These are phyloP conservation scores for Coccomyxa sp. DNA, from an alignment of 139 green algal species.

Conservation along the genomic window DNA sequence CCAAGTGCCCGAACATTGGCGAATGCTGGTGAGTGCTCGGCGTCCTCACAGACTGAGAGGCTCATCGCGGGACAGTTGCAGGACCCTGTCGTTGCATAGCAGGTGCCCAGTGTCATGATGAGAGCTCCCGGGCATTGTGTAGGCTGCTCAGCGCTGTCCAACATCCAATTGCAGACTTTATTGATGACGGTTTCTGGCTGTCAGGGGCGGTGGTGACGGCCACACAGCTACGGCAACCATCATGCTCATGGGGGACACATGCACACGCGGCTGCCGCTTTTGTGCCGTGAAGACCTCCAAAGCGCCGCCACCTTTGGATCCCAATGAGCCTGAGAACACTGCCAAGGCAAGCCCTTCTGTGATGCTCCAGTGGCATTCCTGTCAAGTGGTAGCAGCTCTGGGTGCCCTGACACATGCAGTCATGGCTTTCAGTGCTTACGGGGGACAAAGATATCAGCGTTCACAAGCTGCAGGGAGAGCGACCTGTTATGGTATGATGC, in stretches of 20 bases:
- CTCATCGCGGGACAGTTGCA: no score
- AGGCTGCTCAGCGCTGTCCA: no score
- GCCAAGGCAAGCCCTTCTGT: slow-evolving; percentile 34
- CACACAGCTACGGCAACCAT: slow-evolving; percentile 97
- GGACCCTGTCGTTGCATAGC: no score
- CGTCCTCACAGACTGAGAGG: no score
- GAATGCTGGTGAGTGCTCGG: no score
- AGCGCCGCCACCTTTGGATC: slow-evolving; percentile 86
- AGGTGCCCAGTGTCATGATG: no score
- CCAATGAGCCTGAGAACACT: slow-evolving; percentile 89
- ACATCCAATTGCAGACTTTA: slow-evolving; percentile 27
- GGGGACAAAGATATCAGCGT: no score
- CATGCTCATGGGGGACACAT: slow-evolving; percentile 98
- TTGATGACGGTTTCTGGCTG: no score
- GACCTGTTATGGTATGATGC: not conserved
- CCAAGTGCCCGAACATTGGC: slow-evolving; percentile 93
- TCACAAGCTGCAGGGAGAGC: no score
- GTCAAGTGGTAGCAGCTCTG: not conserved
- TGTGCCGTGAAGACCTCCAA: slow-evolving; percentile 91
- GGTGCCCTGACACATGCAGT: not conserved
- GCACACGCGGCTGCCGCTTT: slow-evolving; percentile 89
- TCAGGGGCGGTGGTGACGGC: slow-evolving; percentile 76
- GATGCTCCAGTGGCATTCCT: not conserved
- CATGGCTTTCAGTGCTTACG: not conserved
- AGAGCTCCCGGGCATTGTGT: no score